Conservation (phyloP, 108 stramenopile species). For the Fistulifera solaris region DNA sequence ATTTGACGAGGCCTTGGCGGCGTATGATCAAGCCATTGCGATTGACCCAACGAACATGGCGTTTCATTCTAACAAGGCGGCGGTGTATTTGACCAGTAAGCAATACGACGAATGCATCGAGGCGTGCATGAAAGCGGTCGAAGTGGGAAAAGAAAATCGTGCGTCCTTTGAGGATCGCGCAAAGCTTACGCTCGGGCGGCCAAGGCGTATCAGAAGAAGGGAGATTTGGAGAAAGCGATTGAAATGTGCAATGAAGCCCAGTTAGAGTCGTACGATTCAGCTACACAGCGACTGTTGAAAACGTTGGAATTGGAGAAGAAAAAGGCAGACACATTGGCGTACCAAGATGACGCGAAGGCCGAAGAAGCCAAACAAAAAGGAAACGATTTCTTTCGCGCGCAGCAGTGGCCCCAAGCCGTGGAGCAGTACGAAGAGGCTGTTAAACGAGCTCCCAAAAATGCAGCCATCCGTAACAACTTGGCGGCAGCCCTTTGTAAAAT, state of each 20-base stretch:
- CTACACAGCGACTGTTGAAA: conserved; percentile 89
- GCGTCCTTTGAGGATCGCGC: conserved; percentile 92
- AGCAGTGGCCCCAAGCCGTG: conserved; percentile 84
- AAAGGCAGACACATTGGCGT: conserved; percentile 80
- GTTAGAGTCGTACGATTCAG: conserved; percentile 78
- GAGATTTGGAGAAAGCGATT: conserved; percentile 85
- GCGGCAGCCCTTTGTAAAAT: conserved; percentile 94
- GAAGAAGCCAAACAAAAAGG: conserved; percentile 96
- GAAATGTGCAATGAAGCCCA: conserved; percentile 82
- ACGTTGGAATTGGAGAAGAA: conserved; percentile 89
- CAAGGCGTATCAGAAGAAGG: conserved; percentile 88
- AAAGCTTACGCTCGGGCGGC: conserved; percentile 86
- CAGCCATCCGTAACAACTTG: conserved; percentile 95
- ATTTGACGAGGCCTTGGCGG: conserved; percentile 92
- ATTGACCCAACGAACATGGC: conserved; percentile 94
- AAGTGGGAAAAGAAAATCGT: conserved; percentile 80
- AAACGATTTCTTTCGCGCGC: conserved; percentile 87
- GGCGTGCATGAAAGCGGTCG: conserved; percentile 81
- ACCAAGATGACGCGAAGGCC: conserved; percentile 93
- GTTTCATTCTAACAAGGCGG: conserved; percentile 91
- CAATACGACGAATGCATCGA: conserved; percentile 84
- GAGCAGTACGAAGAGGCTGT: conserved; percentile 92
- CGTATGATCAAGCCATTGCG: conserved; percentile 95
- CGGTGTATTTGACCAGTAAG: conserved; percentile 90
- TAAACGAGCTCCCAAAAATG: conserved; percentile 95